Evolutionary conservation across 441 rosid genomes (phyloP), one percentile per base, ranked within the genome.

Genomic region (Syzygium syzygioides): DNA sequence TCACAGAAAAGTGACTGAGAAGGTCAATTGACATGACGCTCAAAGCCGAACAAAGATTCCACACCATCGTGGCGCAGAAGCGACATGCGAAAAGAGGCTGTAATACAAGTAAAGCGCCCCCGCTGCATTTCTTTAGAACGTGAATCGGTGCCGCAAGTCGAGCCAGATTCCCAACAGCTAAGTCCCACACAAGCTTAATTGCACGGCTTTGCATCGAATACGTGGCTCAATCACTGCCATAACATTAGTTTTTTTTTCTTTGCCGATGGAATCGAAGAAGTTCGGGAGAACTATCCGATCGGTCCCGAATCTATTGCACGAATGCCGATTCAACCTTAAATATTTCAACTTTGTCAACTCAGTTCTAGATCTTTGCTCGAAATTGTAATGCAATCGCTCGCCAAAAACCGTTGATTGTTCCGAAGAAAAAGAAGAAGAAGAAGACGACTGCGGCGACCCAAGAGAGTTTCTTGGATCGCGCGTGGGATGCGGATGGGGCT

Each of bases 331-430:
- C 3, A 1, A 0, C 0, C 9, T 1, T 37, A 20, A 71, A 20
- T 1, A 1, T 71, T 37, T 0, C 10, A 5, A 68, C 0, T 19
- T 68, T 34, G 0, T 0, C 0, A 14, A 6, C 13, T n/a, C 14
- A 14, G 1, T 62, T 2, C 0, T 62, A 7, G 14, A 62, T 2
- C 1, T 62, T n/a, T 62, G 18, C 4, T 0, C 2, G 1, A 34
- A 34, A 34, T 71, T 71, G 0, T 28, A 11, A 34, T 17, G 11
- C 23, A 37, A 0, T 37, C 1, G 20, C 12, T 10, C 0, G 2
- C 0, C 5, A 0, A 0, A 37, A 1, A 71, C 37, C 0, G 14
- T 0, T 19, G 0, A 19, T 14, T 45, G 48, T 10, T 11, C 5
- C 28, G 15, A 50, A 10, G 10, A 14, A 19, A 12, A 28, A 11